phyloP scores from a whole-genome alignment of 129 eudicot species.

The Gnaphalium uliginosum region DNA sequence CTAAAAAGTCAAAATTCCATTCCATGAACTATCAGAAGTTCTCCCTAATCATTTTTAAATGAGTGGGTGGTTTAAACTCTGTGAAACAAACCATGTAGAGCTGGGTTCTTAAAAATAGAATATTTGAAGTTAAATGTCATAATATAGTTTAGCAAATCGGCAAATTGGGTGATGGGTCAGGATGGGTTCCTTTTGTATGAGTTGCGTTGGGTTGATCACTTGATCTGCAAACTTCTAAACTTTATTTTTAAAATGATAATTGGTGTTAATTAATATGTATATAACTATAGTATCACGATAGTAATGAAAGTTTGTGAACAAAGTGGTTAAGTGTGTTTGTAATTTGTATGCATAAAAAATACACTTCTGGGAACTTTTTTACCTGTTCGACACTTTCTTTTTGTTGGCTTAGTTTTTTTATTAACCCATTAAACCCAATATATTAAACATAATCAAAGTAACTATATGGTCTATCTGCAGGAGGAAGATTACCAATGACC shows the following conservation, averaged over 20 bases:
- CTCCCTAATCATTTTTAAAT: neutral
- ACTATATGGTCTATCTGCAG: constrained; percentile 22
- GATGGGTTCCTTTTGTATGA: neutral
- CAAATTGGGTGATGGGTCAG: neutral
- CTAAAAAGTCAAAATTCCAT: neutral
- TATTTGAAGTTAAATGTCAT: neutral
- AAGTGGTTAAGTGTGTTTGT: neutral
- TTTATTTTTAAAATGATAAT: too few relatives aligned
- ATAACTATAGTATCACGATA: neutral
- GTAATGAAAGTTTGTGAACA: neutral
- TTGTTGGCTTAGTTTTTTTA: neutral
- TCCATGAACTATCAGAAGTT: neutral
- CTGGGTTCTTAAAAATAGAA: neutral
- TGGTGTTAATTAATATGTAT: too few relatives aligned
- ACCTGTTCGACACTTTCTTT: neutral
- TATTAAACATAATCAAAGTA: neutral
- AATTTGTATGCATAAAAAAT: neutral
- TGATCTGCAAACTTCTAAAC: neutral
- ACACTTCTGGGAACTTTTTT: neutral
- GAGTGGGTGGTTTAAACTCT: neutral
- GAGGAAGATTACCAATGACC: constrained; percentile 69
- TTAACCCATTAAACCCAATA: neutral
- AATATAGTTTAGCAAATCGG: neutral
- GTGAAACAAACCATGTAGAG: neutral
- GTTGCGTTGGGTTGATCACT: neutral